phyloP scores from a whole-genome alignment of 768 basidiomycete genomes.

The Leccinum longicurvipes region DNA sequence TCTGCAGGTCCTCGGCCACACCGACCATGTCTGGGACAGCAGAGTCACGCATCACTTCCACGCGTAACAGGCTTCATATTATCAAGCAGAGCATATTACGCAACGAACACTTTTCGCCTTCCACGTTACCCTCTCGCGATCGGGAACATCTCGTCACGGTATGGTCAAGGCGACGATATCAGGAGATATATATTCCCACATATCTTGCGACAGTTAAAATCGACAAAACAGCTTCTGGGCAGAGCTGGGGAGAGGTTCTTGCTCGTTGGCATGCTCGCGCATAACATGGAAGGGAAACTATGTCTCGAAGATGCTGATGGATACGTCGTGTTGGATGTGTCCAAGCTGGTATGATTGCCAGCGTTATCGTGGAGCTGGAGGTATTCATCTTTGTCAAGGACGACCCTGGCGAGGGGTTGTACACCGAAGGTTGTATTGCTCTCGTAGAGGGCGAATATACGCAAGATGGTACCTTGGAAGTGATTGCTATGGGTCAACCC shows the following conservation, averaged over 20 bases:
- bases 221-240: conserved; percentile 94
- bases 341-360: conserved; percentile 58
- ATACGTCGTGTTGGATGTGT: conserved; percentile 82
- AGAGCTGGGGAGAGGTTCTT: conserved; percentile 87
- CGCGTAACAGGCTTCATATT: conserved; percentile 83
- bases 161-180: conserved; percentile 26
- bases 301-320: conserved; percentile 95
- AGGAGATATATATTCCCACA: conserved; percentile 16
- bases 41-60: conserved; percentile 72
- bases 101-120: conserved; percentile 97
- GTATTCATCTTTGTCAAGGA: conserved; percentile 42
- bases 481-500: conserved; percentile 95
- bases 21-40: conserved; percentile 80
- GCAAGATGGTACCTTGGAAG: conserved; percentile 81
- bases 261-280: conserved; percentile 87
- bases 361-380: background rate
- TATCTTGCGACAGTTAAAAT: conserved; percentile 62
- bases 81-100: conserved; percentile 91
- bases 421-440: conserved; percentile 94
- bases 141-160: conserved; percentile 87
- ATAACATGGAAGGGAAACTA: conserved; percentile 85
- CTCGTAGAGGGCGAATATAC: conserved; percentile 97
- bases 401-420: conserved; percentile 91
- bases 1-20: conserved; percentile 42
- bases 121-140: conserved; percentile 87